phyloP scores from a whole-genome alignment of 164 flowering plant genomes.

The Saururus chinensis region DNA sequence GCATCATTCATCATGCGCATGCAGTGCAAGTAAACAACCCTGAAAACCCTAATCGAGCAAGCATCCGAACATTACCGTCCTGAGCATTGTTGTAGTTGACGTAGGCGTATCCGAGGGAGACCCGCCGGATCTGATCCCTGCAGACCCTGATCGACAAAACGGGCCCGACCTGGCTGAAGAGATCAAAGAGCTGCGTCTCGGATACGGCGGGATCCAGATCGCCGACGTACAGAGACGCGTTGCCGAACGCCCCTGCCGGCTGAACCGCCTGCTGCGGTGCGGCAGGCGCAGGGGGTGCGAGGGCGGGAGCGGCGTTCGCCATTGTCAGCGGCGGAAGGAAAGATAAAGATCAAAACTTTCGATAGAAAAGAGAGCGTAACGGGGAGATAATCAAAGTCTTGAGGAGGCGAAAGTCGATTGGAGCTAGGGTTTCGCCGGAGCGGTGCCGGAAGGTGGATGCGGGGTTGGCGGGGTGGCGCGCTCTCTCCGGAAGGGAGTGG shows the following conservation, averaged over 20 bases:
- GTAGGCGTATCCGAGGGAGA: conserved; percentile 62
- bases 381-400: too few relatives aligned
- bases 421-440: too few relatives aligned
- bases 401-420: too few relatives aligned
- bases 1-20: not conserved
- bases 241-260: conserved; percentile 17
- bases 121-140: conserved; percentile 37
- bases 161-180: conserved; percentile 41
- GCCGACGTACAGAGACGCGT: conserved; percentile 58
- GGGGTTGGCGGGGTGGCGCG: too few relatives aligned
- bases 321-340: too few relatives aligned
- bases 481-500: too few relatives aligned
- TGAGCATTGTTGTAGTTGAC: conserved; percentile 43
- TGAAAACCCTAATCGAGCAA: too few relatives aligned
- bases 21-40: not conserved
- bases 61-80: conserved; percentile 30
- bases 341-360: not conserved
- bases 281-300: conserved; percentile 3
- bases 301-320: conserved; percentile 11
- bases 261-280: conserved; percentile 2
- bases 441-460: too few relatives aligned
- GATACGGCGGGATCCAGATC: conserved; percentile 48
- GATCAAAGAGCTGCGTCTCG: conserved; percentile 41
- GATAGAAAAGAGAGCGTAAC: too few relatives aligned
- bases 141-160: conserved; percentile 60